Base-by-base conservation (phyloP, 139 green algal genomes). In the Chlorella sp. region DNA sequence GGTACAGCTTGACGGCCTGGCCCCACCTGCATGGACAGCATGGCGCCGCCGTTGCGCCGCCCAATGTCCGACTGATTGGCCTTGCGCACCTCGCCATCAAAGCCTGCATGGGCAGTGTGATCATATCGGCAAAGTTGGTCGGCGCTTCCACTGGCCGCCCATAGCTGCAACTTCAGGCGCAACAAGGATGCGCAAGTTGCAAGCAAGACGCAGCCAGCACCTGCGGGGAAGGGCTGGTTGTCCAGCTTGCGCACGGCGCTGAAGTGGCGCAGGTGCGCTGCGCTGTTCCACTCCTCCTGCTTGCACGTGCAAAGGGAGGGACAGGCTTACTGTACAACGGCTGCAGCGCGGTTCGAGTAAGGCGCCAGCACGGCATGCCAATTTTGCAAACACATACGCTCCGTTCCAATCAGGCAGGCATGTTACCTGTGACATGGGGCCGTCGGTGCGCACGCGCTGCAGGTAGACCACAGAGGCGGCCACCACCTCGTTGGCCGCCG, bases 161-260 rank as follows among this genome's bases (percentile, higher is more conserved):
- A 51, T 9, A 51, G 7, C 6, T 51, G 44, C 44, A 51, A 51
- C 44, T 51, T 6, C 7, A 51, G 44, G 44, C 44, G 9, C 44
- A 6, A 9, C 44, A 51, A 6, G 7, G 7, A 9, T 47, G 28
- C 74, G 56, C 38, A 55, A n/a, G n/a, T n/a, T 6, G 16, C 38
- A 57, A 25, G 30, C 30, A 56, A 36, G 34, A 16, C 44, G 9
- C 44, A 51, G 44, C 44, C 44, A 51, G 44, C 39, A 81, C 92
- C 91, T 34, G 88, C 81, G 1, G 94, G 94, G 91, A 94, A 98
- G 36, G 93, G 88, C 44, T 91, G 85, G 26, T 94, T 94, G 55
- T 98, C 94, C 86, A 99, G 92, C 68, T 92, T 91, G 63, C 96
- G 87, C 65, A 99, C 91, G 13, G 94, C 84, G 30, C 80, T 92